Evolutionary conservation across 441 rosid species (phyloP).

Genomic region (Euphorbia celastroides): DNA sequence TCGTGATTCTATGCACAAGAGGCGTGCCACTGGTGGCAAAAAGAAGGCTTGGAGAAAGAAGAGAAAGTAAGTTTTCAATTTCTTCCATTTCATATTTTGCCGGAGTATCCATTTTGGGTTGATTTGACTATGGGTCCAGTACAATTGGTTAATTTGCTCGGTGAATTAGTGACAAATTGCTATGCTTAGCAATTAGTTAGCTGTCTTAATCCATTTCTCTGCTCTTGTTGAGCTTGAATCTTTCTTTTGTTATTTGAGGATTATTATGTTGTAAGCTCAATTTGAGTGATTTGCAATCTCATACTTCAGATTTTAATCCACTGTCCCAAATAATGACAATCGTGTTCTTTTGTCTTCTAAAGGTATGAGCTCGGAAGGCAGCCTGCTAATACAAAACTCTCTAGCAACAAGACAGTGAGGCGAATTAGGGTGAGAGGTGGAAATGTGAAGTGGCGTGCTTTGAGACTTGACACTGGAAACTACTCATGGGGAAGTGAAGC

Average conservation of each 20-base stretch:
- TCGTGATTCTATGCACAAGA: constrained; percentile 81
- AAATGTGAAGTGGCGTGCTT: constrained; percentile 60
- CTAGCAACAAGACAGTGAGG: constrained; percentile 64
- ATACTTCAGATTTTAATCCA: not conserved
- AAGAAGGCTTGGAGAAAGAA: constrained; percentile 77
- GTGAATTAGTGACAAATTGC: too few species aligned
- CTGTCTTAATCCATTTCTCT: not conserved
- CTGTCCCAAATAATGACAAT: not conserved
- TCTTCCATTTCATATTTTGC: not conserved
- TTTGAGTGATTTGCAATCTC: not conserved
- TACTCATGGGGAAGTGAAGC: constrained; percentile 69
- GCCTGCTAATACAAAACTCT: constrained; percentile 52
- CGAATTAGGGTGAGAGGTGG: constrained; percentile 59
- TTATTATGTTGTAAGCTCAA: not conserved
- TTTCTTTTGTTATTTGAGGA: not conserved
- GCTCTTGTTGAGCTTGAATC: not conserved
- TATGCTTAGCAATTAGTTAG: too few species aligned
- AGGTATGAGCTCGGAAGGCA: constrained; percentile 68
- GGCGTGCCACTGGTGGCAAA: constrained; percentile 83
- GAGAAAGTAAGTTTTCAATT: constrained; percentile 37
- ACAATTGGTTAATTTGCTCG: not conserved
- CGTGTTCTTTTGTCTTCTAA: not conserved
- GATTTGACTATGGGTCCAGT: not conserved
- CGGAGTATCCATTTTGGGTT: not conserved
- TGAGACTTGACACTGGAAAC: constrained; percentile 57